Evolutionary conservation across 208 protist species (phyloP).

Genomic region (Crithidia fasciculata): DNA sequence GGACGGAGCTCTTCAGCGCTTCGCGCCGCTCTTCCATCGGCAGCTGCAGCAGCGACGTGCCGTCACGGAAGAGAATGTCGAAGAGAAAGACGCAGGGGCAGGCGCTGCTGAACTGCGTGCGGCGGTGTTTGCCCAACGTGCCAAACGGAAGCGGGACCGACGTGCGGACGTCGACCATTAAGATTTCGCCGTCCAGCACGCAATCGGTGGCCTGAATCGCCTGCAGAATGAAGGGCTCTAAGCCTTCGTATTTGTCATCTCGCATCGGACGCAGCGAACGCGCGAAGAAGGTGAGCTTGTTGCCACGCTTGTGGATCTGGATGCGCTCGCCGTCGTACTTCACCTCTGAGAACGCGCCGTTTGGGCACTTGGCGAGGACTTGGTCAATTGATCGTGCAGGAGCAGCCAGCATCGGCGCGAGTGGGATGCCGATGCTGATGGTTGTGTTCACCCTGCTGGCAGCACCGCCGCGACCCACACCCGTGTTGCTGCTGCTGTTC

Average conservation of each 20-base stretch:
- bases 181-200: conserved; percentile 90
- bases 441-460: conserved; percentile 14
- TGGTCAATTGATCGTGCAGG: conserved; percentile 42
- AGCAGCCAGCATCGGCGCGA: conserved; percentile 63
- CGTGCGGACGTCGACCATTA: conserved; percentile 78
- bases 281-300: conserved; percentile 66
- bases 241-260: conserved; percentile 64
- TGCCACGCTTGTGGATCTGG: conserved; percentile 81
- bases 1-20: conserved; percentile 38
- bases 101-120: conserved; percentile 65
- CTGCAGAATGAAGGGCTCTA: conserved; percentile 54
- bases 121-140: conserved; percentile 81
- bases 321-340: conserved; percentile 93
- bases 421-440: conserved; percentile 45
- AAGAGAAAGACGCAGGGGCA: conserved; percentile 82
- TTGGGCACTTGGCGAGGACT: conserved; percentile 67
- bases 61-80: conserved; percentile 87
- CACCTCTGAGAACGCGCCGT: conserved; percentile 84
- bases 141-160: conserved; percentile 84
- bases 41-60: conserved; percentile 39
- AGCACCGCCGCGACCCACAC: background rate
- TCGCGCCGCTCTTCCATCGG: conserved; percentile 49
- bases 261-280: conserved; percentile 79
- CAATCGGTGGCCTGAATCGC: conserved; percentile 56
- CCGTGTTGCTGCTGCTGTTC: background rate